phyloP scores from a whole-genome alignment of 495 filamentous ascomycete genomes.

The Penicillium malachiteum region DNA sequence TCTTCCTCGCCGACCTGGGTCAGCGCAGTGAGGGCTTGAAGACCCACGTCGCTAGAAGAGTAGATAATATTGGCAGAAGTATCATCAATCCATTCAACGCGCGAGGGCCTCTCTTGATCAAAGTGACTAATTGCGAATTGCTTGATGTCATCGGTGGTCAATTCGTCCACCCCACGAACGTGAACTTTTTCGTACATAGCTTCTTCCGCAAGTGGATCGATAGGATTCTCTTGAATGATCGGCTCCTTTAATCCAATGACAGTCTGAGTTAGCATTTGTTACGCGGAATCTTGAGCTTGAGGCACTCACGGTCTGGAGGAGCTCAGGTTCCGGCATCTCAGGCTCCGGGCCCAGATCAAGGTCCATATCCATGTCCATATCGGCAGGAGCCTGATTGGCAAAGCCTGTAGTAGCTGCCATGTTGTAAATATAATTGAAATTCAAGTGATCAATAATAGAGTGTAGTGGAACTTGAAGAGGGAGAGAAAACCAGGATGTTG shows the following conservation, averaged over 20 bases:
- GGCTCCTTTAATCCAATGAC: slow-evolving; percentile 22
- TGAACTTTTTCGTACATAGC: slow-evolving; percentile 65
- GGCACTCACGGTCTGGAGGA: slow-evolving; percentile 35
- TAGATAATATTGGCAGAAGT: slow-evolving; percentile 85
- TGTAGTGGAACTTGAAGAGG: background rate
- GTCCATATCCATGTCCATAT: slow-evolving; percentile 64
- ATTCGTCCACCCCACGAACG: slow-evolving; percentile 75
- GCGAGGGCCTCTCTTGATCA: slow-evolving; percentile 47
- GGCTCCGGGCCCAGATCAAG: slow-evolving; percentile 58
- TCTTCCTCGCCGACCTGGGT: slow-evolving; percentile 41
- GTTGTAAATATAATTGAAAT: background rate
- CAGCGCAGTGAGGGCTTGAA: slow-evolving; percentile 68
- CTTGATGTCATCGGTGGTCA: slow-evolving; percentile 75
- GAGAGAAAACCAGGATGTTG: slow-evolving; percentile 6
- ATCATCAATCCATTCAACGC: slow-evolving; percentile 94
- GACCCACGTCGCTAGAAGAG: slow-evolving; percentile 63
- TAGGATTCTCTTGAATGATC: slow-evolving; percentile 15
- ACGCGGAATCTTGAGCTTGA: background rate
- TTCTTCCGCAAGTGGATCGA: slow-evolving; percentile 34
- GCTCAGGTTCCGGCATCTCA: slow-evolving; percentile 46
- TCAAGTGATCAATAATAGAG: background rate
- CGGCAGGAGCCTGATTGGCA: slow-evolving; percentile 38
- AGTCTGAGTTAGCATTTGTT: background rate
- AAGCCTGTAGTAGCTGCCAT: no score
- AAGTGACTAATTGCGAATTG: slow-evolving; percentile 67